Evolutionary conservation across 805 yeast species (phyloP), one percentile per base, ranked within the genome.

Genomic region (Nakazawaea pomicola): DNA sequence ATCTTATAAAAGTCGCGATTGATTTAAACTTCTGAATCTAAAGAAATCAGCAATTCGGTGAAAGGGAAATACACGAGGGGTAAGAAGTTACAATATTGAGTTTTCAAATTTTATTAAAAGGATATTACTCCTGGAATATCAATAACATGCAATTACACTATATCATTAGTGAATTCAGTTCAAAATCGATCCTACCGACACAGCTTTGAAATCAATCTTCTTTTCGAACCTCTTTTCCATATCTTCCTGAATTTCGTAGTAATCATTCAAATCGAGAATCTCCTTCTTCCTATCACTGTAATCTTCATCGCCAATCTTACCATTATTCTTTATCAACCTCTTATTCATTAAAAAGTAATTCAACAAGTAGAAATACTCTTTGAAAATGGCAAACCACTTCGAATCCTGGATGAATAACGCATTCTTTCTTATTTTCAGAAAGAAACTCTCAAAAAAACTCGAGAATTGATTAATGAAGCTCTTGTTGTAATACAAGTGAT

Each of bases 371-470:
- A n/a, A 15, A 31, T 24, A 36, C 21, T 41, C 36, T 31, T 35
- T 20, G 29, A 25, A 41, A 9, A 36, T 17, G 14, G 36, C 21
- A n/a, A 30, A 36, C 44, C 44, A 41, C 18, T n/a, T 31, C 8
- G 23, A 5, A 31, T 41, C 44, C 21, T 31, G 21, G 6, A 15
- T 24, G 12, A 30, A 25, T 4, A 24, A 24, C 3, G 19, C 16
- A 16, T 36, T 31, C 2, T 12, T 10, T 27, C 24, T n/a, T 3
- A 41, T 24, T 14, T 28, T 30, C 4, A 4, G 15, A 16, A 33
- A 36, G 6, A 41, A 11, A 10, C n/a, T 7, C 9, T 25, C 29
- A 12, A 30, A 29, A 4, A 36, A 19, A 5, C 11, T n/a, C 7
- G 16, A 24, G 21, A 41, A 18, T 5, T 41, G 15, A 14, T 15